Evolutionary conservation across 148 eudicot species (phyloP).

Genomic region (Amaranthus hypochondriacus): DNA sequence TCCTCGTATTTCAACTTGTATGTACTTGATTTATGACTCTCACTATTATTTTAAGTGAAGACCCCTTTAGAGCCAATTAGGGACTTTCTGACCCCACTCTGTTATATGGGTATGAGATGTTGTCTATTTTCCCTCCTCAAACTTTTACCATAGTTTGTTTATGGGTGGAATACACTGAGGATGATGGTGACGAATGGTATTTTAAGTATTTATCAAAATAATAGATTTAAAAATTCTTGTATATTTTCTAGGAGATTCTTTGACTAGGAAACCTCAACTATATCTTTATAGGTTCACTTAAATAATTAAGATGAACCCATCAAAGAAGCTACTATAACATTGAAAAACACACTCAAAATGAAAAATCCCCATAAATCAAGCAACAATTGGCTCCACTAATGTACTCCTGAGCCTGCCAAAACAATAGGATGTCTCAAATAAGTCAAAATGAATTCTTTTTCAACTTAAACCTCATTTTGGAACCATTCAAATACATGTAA

Average conservation of each 20-base stretch:
- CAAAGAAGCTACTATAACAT: not conserved
- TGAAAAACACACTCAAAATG: not conserved
- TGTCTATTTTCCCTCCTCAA: too few relatives aligned
- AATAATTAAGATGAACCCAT: not conserved
- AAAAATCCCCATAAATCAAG: conserved; percentile 21
- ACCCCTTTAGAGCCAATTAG: too few relatives aligned
- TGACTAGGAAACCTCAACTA: not conserved
- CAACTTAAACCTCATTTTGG: conserved; percentile 2
- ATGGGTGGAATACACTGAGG: too few relatives aligned
- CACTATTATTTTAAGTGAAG: too few relatives aligned
- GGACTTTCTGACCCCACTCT: too few relatives aligned
- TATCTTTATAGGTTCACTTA: not conserved
- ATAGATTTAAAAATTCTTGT: not conserved
- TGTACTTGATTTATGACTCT: too few relatives aligned
- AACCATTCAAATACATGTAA: not conserved
- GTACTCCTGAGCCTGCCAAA: not conserved
- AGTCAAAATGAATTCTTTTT: not conserved
- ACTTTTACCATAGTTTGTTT: too few relatives aligned
- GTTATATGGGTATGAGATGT: too few relatives aligned
- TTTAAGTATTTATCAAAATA: not conserved
- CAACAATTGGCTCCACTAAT: conserved; percentile 25
- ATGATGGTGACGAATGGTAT: too few relatives aligned
- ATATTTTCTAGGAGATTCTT: not conserved
- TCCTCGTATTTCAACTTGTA: too few relatives aligned
- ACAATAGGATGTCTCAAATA: not conserved